Conservation (phyloP, 345 rosid genomes). For the Angophora floribunda region DNA sequence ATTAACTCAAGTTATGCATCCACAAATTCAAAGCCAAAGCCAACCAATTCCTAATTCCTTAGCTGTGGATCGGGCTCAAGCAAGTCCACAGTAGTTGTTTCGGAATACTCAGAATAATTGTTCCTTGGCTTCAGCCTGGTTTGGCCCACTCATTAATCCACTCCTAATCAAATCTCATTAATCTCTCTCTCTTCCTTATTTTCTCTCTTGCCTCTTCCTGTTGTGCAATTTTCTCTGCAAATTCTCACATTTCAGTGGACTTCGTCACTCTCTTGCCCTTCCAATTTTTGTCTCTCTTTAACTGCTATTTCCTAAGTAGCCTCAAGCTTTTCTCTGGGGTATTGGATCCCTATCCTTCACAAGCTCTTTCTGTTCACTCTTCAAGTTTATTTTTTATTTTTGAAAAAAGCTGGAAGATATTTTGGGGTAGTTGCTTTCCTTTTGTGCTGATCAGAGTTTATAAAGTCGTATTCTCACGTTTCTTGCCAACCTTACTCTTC, state of each 20-base stretch:
- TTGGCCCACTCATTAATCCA: background rate
- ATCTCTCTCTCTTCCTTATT: background rate
- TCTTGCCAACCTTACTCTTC: background rate
- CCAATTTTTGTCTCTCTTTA: background rate
- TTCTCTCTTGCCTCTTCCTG: background rate
- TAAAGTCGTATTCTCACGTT: background rate
- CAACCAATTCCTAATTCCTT: conserved; percentile 41
- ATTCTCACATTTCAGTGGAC: background rate
- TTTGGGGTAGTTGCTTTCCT: background rate
- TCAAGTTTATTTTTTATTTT: background rate
- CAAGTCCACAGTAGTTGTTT: conserved; percentile 42
- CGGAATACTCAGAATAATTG: conserved; percentile 54
- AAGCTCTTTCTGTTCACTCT: background rate
- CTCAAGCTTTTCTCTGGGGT: background rate
- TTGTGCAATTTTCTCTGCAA: background rate
- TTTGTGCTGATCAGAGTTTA: background rate
- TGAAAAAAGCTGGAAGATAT: background rate
- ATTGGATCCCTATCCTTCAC: background rate
- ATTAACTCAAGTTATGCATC: conserved; percentile 26
- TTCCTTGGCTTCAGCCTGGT: conserved; percentile 31
- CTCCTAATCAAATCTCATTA: background rate
- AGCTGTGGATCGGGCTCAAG: conserved; percentile 57
- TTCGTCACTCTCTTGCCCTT: background rate
- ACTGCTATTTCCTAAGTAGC: background rate
- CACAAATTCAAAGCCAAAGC: conserved; percentile 47